Base-by-base conservation (phyloP, 305 asterid species). In the Solanum hybrid region DNA sequence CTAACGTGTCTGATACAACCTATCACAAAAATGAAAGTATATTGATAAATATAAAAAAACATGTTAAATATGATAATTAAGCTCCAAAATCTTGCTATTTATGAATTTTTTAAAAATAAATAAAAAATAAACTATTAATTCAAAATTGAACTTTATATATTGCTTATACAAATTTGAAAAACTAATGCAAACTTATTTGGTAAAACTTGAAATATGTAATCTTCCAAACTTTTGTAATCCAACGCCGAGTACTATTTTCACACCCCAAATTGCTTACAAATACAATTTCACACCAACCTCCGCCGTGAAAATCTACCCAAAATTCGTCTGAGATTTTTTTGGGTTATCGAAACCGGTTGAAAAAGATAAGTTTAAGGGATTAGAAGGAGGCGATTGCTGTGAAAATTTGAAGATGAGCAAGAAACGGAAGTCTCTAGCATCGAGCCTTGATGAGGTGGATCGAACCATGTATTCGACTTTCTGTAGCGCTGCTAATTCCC, bases 401-500 rank as follows among this genome's bases (percentile, higher is more conserved):
- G 35, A 26, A 72, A 72, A 2, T 8, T 88, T n/a, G 34, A 71
- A 77, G 91, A 94, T 94, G 95, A 92, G 89, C 40, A 94, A 93
- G 92, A 94, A 94, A 88, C 90, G 94, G 90, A 94, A 94, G 88
- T 94, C 95, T 32, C 75, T 91, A 87, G 93, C 94, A 14, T 89
- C 93, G 77, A 91, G 95, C 90, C 92, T 94, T 64, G 95, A 94
- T 82, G 95, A 93, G 93, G 95, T 94, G 89, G 95, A 94, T 92
- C 94, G 94, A 89, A 93, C 91, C 92, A 91, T 93, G 94, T 93
- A 93, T 84, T 87, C 94, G 24, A 91, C 94, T 45, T 93, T 93
- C 82, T 89, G 95, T 89, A 89, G 94, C 90, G 92, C 94, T 19
- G 94, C 94, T 4, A 93, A 93, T 75, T 92, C 95, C 42, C 94